A percentile compares a stretch with the other conserved stretches of the same genome.
phyloP scores from a whole-genome alignment of 306 rosid genomes.

The Oemleria cerasiformis region DNA sequence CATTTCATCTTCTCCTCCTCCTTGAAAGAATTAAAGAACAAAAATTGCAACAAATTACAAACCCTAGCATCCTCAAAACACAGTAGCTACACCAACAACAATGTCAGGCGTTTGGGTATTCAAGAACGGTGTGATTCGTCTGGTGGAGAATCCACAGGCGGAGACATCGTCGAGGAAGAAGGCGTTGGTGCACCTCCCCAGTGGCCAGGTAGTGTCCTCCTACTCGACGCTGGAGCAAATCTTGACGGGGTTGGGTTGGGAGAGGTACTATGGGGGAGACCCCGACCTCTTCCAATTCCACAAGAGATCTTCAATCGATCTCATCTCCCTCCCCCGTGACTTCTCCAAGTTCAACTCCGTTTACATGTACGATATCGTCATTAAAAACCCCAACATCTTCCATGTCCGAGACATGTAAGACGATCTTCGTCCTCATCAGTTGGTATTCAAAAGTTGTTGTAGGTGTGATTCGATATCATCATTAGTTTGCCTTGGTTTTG shows the following conservation, averaged over 20 bases:
- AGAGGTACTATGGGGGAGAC: conserved; percentile 87
- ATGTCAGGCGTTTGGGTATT: conserved; percentile 94
- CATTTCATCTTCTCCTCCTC: conserved; percentile 15
- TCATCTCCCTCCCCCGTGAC: conserved; percentile 81
- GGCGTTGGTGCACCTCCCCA: conserved; percentile 70
- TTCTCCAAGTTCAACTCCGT: conserved; percentile 78
- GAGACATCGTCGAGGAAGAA: conserved; percentile 46
- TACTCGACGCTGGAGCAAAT: conserved; percentile 63
- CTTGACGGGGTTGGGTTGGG: conserved; percentile 77
- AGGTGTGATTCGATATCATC: neutral
- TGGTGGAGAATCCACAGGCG: conserved; percentile 69
- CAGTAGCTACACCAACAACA: neutral
- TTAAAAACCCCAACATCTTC: conserved; percentile 81
- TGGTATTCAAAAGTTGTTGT: neutral
- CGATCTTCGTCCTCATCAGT: neutral
- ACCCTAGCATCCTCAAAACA: neutral
- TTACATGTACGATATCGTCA: conserved; percentile 86
- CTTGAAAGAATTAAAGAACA: neutral
- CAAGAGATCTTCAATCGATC: conserved; percentile 77
- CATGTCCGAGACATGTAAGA: conserved; percentile 70
- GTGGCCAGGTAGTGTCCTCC: conserved; percentile 56
- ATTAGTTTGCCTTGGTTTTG: neutral
- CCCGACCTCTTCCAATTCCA: conserved; percentile 83
- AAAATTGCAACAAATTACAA: neutral
- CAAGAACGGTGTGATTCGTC: conserved; percentile 62